A percentile compares a stretch with the other conserved stretches of the same genome.
These are phyloP conservation scores for Aciculosporium take DNA, from an alignment of 2,329 filamentous ascomycete species.

Conservation along the genomic window DNA sequence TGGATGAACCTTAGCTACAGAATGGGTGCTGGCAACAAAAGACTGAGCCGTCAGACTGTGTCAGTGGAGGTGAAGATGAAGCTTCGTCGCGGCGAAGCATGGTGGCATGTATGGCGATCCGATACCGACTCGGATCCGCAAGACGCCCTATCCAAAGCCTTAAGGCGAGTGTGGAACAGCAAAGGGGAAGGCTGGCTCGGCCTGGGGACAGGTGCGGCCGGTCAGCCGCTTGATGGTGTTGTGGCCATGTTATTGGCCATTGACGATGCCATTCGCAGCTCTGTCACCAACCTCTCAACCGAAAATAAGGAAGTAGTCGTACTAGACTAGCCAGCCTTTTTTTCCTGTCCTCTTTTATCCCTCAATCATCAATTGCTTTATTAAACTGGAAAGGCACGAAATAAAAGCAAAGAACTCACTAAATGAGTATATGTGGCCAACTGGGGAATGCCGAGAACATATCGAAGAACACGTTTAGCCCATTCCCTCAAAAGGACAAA, in stretches of 20 bases:
- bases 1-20: constrained; percentile 43
- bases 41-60: constrained; percentile 19
- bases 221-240: constrained; percentile 23
- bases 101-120: constrained; percentile 36
- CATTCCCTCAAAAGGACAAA: too few species aligned
- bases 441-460: too few species aligned
- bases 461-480: too few species aligned
- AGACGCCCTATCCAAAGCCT: constrained; percentile 23
- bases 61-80: constrained; percentile 38
- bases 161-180: constrained; percentile 32
- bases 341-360: not conserved
- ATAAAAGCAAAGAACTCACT: not conserved
- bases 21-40: constrained; percentile 16
- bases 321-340: constrained; percentile 6
- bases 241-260: constrained; percentile 33
- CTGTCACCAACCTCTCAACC: constrained; percentile 5
- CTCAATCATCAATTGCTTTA: not conserved
- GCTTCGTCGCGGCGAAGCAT: constrained; percentile 30
- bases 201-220: constrained; percentile 32
- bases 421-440: not conserved
- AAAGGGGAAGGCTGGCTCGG: constrained; percentile 33
- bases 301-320: constrained; percentile 7
- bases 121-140: constrained; percentile 10
- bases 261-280: constrained; percentile 31
- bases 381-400: not conserved